Percentiles rank a stretch among this genome's conserved stretches.
phyloP scores from a whole-genome alignment of 2,329 filamentous ascomycete genomes.

The Fusarium miscanthi region DNA sequence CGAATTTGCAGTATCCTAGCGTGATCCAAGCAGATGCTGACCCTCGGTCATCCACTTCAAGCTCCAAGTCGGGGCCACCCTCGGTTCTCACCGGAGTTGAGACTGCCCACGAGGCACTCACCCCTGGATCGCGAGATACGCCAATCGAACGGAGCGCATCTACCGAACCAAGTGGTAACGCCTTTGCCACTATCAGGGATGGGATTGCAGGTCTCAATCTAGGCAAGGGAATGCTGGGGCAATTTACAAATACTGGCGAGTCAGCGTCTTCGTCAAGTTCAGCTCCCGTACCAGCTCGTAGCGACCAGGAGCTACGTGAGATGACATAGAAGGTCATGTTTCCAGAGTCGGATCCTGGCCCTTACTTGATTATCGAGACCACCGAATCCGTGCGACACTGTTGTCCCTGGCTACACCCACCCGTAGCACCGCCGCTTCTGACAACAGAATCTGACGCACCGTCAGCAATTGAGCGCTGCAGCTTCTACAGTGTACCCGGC shows the following conservation, averaged over 20 bases:
- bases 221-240: conserved; percentile 58
- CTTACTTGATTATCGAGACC: conserved; percentile 50
- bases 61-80: conserved; percentile 55
- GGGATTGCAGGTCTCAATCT: conserved; percentile 61
- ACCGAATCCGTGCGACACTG: conserved; percentile 40
- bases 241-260: conserved; percentile 44
- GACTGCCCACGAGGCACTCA: conserved; percentile 64
- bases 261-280: conserved; percentile 35
- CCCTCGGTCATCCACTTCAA: conserved; percentile 45
- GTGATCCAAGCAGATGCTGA: conserved; percentile 43
- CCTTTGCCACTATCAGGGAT: conserved; percentile 60
- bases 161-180: conserved; percentile 54
- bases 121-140: conserved; percentile 52
- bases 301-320: conserved; percentile 58
- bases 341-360: conserved; percentile 44
- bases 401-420: conserved; percentile 4
- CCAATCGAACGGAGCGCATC: conserved; percentile 58
- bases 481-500: conserved; percentile 19
- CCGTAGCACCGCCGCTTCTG: conserved; percentile 12
- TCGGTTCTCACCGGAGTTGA: conserved; percentile 71
- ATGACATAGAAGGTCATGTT: conserved; percentile 60
- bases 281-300: conserved; percentile 40
- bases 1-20: conserved; percentile 48
- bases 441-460: background rate
- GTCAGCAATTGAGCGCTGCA: conserved; percentile 1